These are phyloP conservation scores for Saturnispora halmiae DNA, from an alignment of 805 yeast genomes.

Conservation along the genomic window DNA sequence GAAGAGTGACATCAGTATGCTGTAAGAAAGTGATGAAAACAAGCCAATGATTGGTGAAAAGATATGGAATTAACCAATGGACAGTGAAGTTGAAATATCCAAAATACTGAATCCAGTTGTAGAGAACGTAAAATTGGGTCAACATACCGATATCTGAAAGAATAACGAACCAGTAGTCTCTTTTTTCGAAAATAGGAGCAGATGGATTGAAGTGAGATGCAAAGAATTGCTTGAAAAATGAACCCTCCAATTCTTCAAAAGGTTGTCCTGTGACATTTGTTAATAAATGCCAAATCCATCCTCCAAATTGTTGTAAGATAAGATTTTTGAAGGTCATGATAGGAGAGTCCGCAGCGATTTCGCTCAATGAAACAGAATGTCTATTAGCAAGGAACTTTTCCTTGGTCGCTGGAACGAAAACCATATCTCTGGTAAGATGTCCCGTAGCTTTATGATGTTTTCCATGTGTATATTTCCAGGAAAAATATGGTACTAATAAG, in stretches of 20 bases:
- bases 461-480: constrained; percentile 78
- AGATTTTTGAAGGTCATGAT: constrained; percentile 48
- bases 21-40: constrained; percentile 80
- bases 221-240: constrained; percentile 32
- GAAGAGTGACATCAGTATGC: constrained; percentile 71
- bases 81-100: constrained; percentile 57
- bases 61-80: constrained; percentile 69
- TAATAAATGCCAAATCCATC: constrained; percentile 61
- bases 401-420: constrained; percentile 66
- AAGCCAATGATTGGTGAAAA: constrained; percentile 83
- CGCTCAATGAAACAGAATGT: constrained; percentile 31
- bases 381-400: constrained; percentile 39
- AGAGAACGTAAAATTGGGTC: constrained; percentile 41
- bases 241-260: constrained; percentile 32
- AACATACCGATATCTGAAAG: constrained; percentile 66
- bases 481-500: constrained; percentile 74
- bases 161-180: constrained; percentile 63
- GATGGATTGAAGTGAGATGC: constrained; percentile 64
- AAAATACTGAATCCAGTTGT: constrained; percentile 50
- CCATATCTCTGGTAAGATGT: constrained; percentile 74
- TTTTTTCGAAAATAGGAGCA: constrained; percentile 65
- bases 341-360: constrained; percentile 68
- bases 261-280: constrained; percentile 73
- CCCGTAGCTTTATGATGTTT: constrained; percentile 91
- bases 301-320: constrained; percentile 63